Base-by-base conservation (phyloP, 306 rosid genomes). In the Cucurbita moschata region DNA sequence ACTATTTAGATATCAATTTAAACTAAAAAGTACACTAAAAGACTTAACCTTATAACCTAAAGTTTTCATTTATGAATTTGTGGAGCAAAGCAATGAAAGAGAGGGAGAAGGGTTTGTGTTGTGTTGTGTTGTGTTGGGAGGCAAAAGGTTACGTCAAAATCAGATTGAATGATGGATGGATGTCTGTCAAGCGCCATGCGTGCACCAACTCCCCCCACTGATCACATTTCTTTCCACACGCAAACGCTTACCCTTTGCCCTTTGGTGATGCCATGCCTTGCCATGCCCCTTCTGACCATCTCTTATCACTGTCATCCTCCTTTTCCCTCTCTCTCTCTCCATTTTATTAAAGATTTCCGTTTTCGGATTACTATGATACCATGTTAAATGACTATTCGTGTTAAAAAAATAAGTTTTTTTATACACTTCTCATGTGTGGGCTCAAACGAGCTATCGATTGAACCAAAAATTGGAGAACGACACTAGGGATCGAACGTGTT, bases 91-190 rank as follows among this genome's bases (percentile, higher is more conserved):
- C 73, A 72, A 72, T 2, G 39, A 51, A 51, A 15, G 55, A 15
- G 6, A 51, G 49, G 10, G 55, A 10, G 50, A 3, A 2, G 50
- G 5, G 12, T 8, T 30, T 30, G 35, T 30, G 35, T 46, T 46
- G 47, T 38, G 50, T 11, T 21, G 50, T 40, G 42, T 39, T 6
- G 47, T 38, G 50, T 11, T 75, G 54, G 53, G 30, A 78, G 77
- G 15, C 71, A 69, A 78, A 71, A 77, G 87, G 85, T 74, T 57
- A 79, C 72, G 87, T 86, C 83, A 55, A 82, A 83, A 75, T 79
- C 74, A 74, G 82, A 76, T 52, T 72, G 83, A 74, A 64, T 72
- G 77, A 82, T 63, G 54, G 85, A 83, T 65, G 78, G 60, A 78
- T 78, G 47, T 82, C 79, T 40, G 58, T 62, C 77, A 58, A 46